These are phyloP conservation scores for Balamuthia mandrillaris DNA, from an alignment of 208 protist species.

Conservation along the genomic window DNA sequence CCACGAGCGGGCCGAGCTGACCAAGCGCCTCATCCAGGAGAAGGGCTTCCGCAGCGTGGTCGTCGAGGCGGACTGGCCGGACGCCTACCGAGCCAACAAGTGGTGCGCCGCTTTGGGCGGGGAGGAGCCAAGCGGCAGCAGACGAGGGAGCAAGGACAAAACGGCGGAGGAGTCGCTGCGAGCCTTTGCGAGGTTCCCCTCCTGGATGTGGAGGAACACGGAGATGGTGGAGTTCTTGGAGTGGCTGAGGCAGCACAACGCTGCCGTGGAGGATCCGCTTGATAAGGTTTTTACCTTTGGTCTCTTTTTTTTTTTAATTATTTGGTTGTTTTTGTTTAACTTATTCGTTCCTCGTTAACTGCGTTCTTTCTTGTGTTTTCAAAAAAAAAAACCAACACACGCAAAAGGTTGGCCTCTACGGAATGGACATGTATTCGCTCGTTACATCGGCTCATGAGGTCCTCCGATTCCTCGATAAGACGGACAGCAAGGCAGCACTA, in stretches of 20 bases:
- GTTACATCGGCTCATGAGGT: conserved; percentile 10
- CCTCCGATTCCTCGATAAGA: conserved; percentile 37
- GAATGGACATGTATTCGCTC: conserved; percentile 39
- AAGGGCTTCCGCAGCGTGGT: conserved; percentile 37
- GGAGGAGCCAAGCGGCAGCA: background rate
- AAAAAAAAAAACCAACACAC: too few species aligned
- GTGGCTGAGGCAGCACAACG: conserved; percentile 37
- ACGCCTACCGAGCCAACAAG: conserved; percentile 29
- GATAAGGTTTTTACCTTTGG: background rate
- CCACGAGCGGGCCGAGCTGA: background rate
- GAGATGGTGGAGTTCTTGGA: conserved; percentile 29
- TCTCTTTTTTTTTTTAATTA: background rate
- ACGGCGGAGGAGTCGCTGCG: background rate
- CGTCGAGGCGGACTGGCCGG: conserved; percentile 36
- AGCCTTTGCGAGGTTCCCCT: conserved; percentile 40
- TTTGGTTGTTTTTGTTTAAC: background rate
- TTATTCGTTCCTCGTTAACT: too few species aligned
- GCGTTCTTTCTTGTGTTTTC: too few species aligned
- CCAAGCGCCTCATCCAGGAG: conserved; percentile 37
- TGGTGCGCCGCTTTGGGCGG: too few species aligned
- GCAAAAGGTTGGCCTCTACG: conserved; percentile 38
- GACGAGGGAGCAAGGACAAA: too few species aligned
- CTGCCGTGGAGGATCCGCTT: background rate
- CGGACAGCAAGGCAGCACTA: background rate
- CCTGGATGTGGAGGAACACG: conserved; percentile 46